phyloP scores from a whole-genome alignment of 2,329 filamentous ascomycete genomes.

The Gaeumannomyces tritici region DNA sequence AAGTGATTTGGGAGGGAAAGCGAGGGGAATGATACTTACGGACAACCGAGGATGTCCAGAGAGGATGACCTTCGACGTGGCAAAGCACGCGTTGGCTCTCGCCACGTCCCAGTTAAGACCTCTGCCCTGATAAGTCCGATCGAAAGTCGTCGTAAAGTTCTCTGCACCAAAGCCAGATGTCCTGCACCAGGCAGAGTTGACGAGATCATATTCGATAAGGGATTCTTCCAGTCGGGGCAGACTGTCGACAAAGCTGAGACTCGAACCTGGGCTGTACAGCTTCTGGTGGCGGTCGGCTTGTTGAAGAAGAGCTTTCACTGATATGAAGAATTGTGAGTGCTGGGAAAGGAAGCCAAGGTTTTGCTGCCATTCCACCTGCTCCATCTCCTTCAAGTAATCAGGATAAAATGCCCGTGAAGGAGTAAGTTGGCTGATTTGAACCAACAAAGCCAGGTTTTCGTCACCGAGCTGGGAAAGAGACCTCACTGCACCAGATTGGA shows the following conservation, averaged over 20 bases:
- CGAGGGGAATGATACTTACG: too few species aligned
- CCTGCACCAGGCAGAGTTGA: neutral
- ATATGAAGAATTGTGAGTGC: neutral
- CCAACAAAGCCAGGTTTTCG: constrained; percentile 23
- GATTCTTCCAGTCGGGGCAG: neutral
- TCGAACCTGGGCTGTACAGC: neutral
- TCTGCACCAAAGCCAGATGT: neutral
- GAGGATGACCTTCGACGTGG: neutral
- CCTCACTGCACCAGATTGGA: constrained; percentile 34
- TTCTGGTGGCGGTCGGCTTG: neutral
- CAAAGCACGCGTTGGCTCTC: neutral
- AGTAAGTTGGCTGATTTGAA: constrained; percentile 23
- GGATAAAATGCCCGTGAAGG: neutral
- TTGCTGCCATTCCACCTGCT: neutral
- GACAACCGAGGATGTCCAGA: too few species aligned
- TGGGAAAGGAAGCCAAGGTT: neutral
- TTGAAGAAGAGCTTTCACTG: neutral
- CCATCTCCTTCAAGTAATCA: neutral
- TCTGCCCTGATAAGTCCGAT: neutral
- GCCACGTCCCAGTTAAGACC: neutral
- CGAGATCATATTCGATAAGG: neutral
- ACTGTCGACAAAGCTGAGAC: neutral
- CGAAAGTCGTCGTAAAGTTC: neutral
- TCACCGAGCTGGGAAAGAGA: constrained; percentile 22
- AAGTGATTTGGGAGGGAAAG: too few species aligned